Base-by-base conservation (phyloP, 495 filamentous ascomycete species). In the Opeltia flavorubescens region DNA sequence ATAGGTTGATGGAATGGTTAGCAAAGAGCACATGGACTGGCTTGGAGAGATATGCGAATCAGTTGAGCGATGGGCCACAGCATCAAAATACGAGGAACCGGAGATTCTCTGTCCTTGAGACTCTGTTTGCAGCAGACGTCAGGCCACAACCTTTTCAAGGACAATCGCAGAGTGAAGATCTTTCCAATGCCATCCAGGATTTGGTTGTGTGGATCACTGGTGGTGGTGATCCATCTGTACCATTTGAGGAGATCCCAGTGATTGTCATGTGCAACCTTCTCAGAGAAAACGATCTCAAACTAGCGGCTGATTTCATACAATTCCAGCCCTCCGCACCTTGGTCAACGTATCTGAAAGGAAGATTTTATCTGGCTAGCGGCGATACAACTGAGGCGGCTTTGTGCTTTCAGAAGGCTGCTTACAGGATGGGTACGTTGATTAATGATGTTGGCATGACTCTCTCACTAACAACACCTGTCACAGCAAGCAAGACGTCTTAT, bases 291-390 rank as follows among this genome's bases (percentile, higher is more conserved):
- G 73, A 85, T 55, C 67, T 80, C 12, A 81, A 86, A 52, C 69
- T 89, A 3, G 86, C 86, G 9, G 66, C 75, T 46, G 83, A 91
- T 55, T 85, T 94, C 53, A 67, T 71, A 43, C 76, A 74, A 6
- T 91, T 85, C 59, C 65, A 78, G 64, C 57, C 76, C 57, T 61
- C 68, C 47, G 78, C 72, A 0, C 58, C 69, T 25, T 96, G 91
- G 77, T 76, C 84, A 4, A 81, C 75, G 1, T 99, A 99, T 60
- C 69, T 95, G 12, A 85, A 86, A 60, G 89, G 84, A 11, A 82
- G 93, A 28, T 69, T 91, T 36, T 74, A 80, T 57, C 69, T 95
- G 15, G 75, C 79, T 12, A 76, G 77, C 55, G 77, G 77, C 18
- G 82, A 91, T 54, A 76, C 75, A 55, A 73, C 76, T 30, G 72